A percentile compares a stretch with the other conserved stretches of the same genome.
These are phyloP conservation scores for Linnemannia hyalina DNA, from an alignment of 192 early-diverging fungal genomes.

Conservation along the genomic window DNA sequence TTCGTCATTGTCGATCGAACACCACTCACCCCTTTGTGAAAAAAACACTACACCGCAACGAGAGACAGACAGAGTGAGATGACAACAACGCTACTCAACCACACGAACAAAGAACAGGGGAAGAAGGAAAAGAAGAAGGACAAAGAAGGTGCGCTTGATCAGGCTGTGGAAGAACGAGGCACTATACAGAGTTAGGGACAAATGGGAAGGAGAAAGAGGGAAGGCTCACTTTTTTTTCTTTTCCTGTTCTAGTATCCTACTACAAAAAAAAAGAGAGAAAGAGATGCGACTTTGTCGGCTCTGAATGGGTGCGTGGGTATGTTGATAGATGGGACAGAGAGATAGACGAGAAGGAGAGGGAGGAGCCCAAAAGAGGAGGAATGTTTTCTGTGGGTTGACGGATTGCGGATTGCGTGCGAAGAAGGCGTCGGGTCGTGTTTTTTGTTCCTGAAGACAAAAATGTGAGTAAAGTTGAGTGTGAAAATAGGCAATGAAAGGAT, in stretches of 20 bases:
- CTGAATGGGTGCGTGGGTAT: conserved; percentile 1
- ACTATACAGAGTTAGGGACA: background rate
- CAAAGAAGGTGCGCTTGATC: background rate
- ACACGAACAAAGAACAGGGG: background rate
- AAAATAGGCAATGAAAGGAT: background rate
- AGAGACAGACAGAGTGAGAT: too few relatives aligned
- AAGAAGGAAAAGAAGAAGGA: background rate
- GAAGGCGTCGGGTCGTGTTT: background rate
- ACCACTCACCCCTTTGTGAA: background rate
- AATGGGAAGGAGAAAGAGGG: background rate
- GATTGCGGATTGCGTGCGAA: background rate
- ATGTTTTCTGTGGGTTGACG: background rate
- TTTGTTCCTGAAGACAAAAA: background rate
- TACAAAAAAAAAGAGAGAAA: background rate
- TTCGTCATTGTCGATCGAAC: background rate
- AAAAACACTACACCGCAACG: too few relatives aligned
- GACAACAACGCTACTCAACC: too few relatives aligned
- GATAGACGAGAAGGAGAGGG: background rate
- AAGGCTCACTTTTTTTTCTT: background rate
- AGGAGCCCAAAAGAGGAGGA: background rate
- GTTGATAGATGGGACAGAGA: background rate
- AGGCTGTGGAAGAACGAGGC: background rate
- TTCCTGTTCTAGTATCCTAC: background rate
- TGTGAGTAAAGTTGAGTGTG: background rate
- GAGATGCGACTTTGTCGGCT: background rate